These are phyloP conservation scores for Westerdykella aurantiaca DNA, from an alignment of 2,329 filamentous ascomycete genomes.

Conservation along the genomic window DNA sequence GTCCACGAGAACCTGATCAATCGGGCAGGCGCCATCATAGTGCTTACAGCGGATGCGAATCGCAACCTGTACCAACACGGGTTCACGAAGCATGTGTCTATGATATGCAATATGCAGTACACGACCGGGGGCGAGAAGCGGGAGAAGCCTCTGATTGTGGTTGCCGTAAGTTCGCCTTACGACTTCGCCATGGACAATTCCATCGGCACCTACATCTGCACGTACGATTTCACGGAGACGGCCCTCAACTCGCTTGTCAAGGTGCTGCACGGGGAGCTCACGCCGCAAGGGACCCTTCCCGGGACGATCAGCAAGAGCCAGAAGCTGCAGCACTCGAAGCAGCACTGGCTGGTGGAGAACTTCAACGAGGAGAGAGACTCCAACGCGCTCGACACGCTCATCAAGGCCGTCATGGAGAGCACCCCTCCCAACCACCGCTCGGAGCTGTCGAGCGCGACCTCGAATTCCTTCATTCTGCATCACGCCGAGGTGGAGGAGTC, in stretches of 20 bases:
- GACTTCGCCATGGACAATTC: slow-evolving; percentile 91
- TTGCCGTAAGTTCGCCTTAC: slow-evolving; percentile 91
- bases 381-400: slow-evolving; percentile 66
- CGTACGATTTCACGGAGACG: slow-evolving; percentile 92
- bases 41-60: slow-evolving; percentile 90
- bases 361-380: slow-evolving; percentile 77
- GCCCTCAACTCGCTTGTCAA: slow-evolving; percentile 79
- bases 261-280: slow-evolving; percentile 71
- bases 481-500: slow-evolving; percentile 67
- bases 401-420: slow-evolving; percentile 62
- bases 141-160: slow-evolving; percentile 81
- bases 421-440: slow-evolving; percentile 61
- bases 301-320: slow-evolving; percentile 80
- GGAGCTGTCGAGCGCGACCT: slow-evolving; percentile 62
- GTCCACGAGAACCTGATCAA: slow-evolving; percentile 92
- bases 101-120: slow-evolving; percentile 82
- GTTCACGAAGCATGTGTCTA: slow-evolving; percentile 92
- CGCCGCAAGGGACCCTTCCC: slow-evolving; percentile 51
- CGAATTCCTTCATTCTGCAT: slow-evolving; percentile 69
- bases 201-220: slow-evolving; percentile 90
- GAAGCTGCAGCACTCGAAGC: slow-evolving; percentile 80
- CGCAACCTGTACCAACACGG: slow-evolving; percentile 89
- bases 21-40: slow-evolving; percentile 78
- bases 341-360: slow-evolving; percentile 89
- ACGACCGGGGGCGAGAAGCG: slow-evolving; percentile 64